Conservation (phyloP, 768 basidiomycete species). For the Lactarius evosmus region DNA sequence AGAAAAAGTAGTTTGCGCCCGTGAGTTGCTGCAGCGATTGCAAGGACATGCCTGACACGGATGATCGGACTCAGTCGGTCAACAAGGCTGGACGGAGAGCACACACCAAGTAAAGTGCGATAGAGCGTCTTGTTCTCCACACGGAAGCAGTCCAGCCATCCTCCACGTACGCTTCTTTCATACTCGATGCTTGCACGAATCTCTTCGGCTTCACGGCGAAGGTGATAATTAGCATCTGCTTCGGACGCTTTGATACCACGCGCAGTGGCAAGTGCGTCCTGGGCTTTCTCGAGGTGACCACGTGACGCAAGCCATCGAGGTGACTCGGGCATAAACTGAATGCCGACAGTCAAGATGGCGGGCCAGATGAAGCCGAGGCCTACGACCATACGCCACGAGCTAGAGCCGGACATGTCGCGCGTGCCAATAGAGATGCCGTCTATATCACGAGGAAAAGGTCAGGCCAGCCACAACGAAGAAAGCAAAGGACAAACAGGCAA, state of each 20-base stretch:
- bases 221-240: slow-evolving; percentile 41
- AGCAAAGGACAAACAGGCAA: slow-evolving; percentile 47
- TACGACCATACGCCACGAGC: slow-evolving; percentile 61
- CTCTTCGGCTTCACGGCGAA: slow-evolving; percentile 50
- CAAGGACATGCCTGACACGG: slow-evolving; percentile 48
- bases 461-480: background rate
- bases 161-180: slow-evolving; percentile 45
- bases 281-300: slow-evolving; percentile 48
- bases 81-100: background rate
- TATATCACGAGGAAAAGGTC: slow-evolving; percentile 24
- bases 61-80: background rate
- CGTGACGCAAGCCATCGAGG: slow-evolving; percentile 52
- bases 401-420: slow-evolving; percentile 43
- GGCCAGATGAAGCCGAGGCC: slow-evolving; percentile 64
- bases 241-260: slow-evolving; percentile 46
- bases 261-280: slow-evolving; percentile 44
- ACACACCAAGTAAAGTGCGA: slow-evolving; percentile 51
- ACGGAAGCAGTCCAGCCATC: slow-evolving; percentile 70
- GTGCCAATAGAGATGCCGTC: slow-evolving; percentile 72
- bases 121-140: slow-evolving; percentile 56
- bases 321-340: slow-evolving; percentile 59
- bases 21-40: slow-evolving; percentile 74
- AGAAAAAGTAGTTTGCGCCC: slow-evolving; percentile 69
- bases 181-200: slow-evolving; percentile 50
- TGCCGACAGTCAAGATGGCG: slow-evolving; percentile 56